phyloP scores from a whole-genome alignment of 495 filamentous ascomycete species.

The Daldinia concentrica region DNA sequence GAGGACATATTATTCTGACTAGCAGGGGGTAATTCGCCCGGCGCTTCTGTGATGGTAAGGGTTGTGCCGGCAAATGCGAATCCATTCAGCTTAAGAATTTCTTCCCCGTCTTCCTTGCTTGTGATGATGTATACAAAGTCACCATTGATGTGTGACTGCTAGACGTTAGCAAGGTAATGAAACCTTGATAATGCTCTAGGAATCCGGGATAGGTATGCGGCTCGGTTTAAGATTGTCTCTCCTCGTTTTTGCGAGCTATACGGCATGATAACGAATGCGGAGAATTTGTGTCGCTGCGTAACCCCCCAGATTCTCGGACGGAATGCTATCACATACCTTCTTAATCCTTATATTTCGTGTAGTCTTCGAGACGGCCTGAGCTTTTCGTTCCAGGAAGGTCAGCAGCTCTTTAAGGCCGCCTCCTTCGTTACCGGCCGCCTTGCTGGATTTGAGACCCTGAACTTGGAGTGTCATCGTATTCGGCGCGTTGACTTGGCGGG shows the following conservation, averaged over 20 bases:
- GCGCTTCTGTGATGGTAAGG: slow-evolving; percentile 61
- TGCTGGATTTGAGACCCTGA: slow-evolving; percentile 78
- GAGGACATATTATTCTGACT: slow-evolving; percentile 46
- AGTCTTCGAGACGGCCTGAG: slow-evolving; percentile 63
- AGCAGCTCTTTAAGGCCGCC: slow-evolving; percentile 76
- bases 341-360: slow-evolving; percentile 70
- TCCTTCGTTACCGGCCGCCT: slow-evolving; percentile 72
- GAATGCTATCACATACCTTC: slow-evolving; percentile 77
- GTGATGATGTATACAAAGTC: slow-evolving; percentile 74
- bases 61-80: slow-evolving; percentile 70
- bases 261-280: slow-evolving; percentile 62
- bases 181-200: slow-evolving; percentile 58
- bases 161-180: slow-evolving; percentile 75
- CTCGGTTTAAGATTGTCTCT: slow-evolving; percentile 52
- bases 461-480: slow-evolving; percentile 61
- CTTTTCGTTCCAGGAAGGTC: slow-evolving; percentile 84
- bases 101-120: slow-evolving; percentile 67
- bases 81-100: slow-evolving; percentile 69
- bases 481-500: slow-evolving; percentile 23
- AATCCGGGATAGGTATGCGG: slow-evolving; percentile 49
- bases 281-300: slow-evolving; percentile 51
- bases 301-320: slow-evolving; percentile 52
- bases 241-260: slow-evolving; percentile 57
- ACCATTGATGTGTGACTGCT: slow-evolving; percentile 75
- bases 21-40: slow-evolving; percentile 42